Evolutionary conservation across 371 early-diverging fungal species (phyloP), one percentile per base, ranked within the genome.

Genomic region (Capillidium rhysosporum): DNA sequence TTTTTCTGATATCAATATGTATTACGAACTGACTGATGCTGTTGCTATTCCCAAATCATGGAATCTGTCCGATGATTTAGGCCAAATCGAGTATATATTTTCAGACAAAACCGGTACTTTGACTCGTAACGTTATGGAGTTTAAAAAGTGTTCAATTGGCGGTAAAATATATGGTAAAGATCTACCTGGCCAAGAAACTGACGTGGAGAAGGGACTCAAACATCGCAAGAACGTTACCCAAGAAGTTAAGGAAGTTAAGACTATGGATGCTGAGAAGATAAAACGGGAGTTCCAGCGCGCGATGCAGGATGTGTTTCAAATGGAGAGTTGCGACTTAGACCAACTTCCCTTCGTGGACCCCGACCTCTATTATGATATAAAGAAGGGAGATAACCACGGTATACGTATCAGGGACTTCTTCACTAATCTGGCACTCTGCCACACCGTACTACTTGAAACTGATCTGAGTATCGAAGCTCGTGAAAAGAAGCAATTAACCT

Each of bases 71-170:
- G 98, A 98, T 61, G 98, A 98, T 54, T 67, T 91, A 26, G 69
- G 64, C 75, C 31, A 98, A 98, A 9, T 86, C 47, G 82, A 84
- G 58, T 88, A 80, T 64, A 78, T 86, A 18, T 86, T 88, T 52
- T 82, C 82, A 14, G 89, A 86, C 62, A 86, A 88, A 69, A 97
- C 98, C 9, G 98, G 98, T 34, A 97, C 98, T 3, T 68, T 97
- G 52, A 97, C 98, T 0, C 83, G 89, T 60, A 97, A 97, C 64
- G 78, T 86, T 57, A 97, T 97, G 98, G 82, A 84, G 59, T 90
- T 94, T 64, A 84, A 85, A 34, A 75, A 85, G 61, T 82, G 79
- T 49, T 80, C 82, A 1, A 82, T 89, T 53, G 82, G 73, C 14
- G 88, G 89, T 40, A 59, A 79, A 31, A 75, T 76, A 14, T 89